These are phyloP conservation scores for Mortierella sp. DNA, from an alignment of 371 early-diverging fungal species.

Conservation along the genomic window DNA sequence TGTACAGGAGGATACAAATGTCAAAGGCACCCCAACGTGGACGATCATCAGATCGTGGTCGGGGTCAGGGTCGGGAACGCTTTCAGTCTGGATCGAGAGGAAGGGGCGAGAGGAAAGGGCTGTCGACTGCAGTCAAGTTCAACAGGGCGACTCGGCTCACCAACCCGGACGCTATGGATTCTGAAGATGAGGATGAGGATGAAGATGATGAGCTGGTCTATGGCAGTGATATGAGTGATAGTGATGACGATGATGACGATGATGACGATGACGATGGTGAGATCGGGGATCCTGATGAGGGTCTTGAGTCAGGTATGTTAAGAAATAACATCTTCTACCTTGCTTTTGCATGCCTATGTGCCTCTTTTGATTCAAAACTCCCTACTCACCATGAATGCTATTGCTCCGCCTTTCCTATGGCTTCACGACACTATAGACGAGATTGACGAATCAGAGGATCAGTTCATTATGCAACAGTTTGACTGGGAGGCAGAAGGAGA, in stretches of 20 bases:
- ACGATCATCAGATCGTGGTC: neutral
- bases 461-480: slow-evolving; percentile 35
- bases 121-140: slow-evolving; percentile 19
- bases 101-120: neutral
- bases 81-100: neutral
- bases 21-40: slow-evolving; percentile 7
- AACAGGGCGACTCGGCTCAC: slow-evolving; percentile 18
- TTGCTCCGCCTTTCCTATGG: neutral
- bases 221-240: neutral
- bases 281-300: slow-evolving; percentile 21
- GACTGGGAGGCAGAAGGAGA: slow-evolving; percentile 49
- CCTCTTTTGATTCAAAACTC: neutral
- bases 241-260: neutral
- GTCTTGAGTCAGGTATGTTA: slow-evolving; percentile 23
- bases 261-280: neutral
- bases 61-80: neutral
- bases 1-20: slow-evolving; percentile 7
- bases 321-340: neutral
- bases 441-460: slow-evolving; percentile 31
- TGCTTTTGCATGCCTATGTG: neutral
- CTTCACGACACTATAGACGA: slow-evolving; percentile 15
- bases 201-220: neutral
- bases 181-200: slow-evolving; percentile 12
- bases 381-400: neutral
- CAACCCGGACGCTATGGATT: neutral